Base-by-base conservation (phyloP, 495 filamentous ascomycete species). In the Lichenothelia convexa region DNA sequence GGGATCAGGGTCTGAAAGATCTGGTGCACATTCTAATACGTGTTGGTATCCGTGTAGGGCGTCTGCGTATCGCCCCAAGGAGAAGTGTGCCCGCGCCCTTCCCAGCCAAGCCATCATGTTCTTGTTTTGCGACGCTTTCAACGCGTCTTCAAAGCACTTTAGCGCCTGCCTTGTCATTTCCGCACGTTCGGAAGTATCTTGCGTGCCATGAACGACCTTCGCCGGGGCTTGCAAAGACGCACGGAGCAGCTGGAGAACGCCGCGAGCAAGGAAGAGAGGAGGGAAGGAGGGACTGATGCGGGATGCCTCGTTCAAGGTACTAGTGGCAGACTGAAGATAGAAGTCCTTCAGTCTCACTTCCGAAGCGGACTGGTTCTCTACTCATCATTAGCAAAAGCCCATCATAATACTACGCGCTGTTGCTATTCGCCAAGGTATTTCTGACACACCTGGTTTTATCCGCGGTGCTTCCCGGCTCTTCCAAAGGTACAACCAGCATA, bases 71-170 rank as follows among this genome's bases (percentile, higher is more conserved):
- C 75, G 75, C 23, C 80, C 81, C 23, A 91, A 64, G 18, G 83
- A 79, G 51, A 80, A 97, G 32, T 81, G 63, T 5, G 81, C 78
- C 42, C 83, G 69, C 12, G 89, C 78, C 47, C 78, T 85, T 21
- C 91, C 89, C 53, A 97, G 61, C 8, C 77, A 62, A 1, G 91
- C 89, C 68, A 94, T 73, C 61, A 93, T 73, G 49, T 95, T 95
- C 41, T 77, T 78, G 13, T 75, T 73, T 16, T 73, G 66, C 2
- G 87, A 94, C 9, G 75, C 70, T 37, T 83, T 75, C 30, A 83
- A 74, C 2, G 86, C 84, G 46, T 93, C 84, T 38, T 95, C 89
- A 44, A 95, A 97, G 41, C 78, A 80, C 56, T 91, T 93, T 23
- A 81, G 58, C 3, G 87, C 83, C 36, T 75, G 71, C 40, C 82